A percentile compares a stretch with the other conserved stretches of the same genome.
Evolutionary conservation across 192 early-diverging fungal species (phyloP).

Genomic region (Funneliformis geosporum): DNA sequence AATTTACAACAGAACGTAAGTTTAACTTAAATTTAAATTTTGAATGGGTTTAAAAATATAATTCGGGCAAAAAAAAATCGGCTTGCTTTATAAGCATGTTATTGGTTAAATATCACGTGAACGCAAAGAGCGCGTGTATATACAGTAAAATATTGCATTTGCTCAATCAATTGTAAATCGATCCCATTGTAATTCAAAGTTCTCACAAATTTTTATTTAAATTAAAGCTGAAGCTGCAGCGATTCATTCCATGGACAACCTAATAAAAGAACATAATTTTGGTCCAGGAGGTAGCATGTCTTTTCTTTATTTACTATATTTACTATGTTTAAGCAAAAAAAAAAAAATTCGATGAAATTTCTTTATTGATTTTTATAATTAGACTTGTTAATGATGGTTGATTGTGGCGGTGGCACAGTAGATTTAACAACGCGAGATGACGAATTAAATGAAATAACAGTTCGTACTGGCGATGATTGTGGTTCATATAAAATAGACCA

Average conservation of each 20-base stretch:
- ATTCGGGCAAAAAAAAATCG: too few relatives aligned
- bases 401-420: constrained; percentile 61
- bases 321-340: neutral
- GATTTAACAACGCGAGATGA: constrained; percentile 45
- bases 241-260: neutral
- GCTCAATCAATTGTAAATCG: too few relatives aligned
- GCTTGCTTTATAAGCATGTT: too few relatives aligned
- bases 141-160: too few relatives aligned
- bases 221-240: constrained; percentile 17
- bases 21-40: neutral
- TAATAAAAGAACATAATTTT: neutral
- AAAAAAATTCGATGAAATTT: neutral
- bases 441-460: constrained; percentile 10
- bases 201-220: neutral
- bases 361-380: neutral
- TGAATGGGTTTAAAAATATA: too few relatives aligned
- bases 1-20: neutral
- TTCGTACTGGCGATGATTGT: neutral
- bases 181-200: neutral
- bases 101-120: too few relatives aligned
- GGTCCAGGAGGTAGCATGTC: neutral
- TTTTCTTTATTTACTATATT: neutral
- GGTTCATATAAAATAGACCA: neutral
- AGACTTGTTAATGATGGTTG: constrained; percentile 57
- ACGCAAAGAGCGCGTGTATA: too few relatives aligned